Evolutionary conservation across 129 eudicot species (phyloP), one percentile per base, ranked within the genome.

Genomic region (Tagetes patula): DNA sequence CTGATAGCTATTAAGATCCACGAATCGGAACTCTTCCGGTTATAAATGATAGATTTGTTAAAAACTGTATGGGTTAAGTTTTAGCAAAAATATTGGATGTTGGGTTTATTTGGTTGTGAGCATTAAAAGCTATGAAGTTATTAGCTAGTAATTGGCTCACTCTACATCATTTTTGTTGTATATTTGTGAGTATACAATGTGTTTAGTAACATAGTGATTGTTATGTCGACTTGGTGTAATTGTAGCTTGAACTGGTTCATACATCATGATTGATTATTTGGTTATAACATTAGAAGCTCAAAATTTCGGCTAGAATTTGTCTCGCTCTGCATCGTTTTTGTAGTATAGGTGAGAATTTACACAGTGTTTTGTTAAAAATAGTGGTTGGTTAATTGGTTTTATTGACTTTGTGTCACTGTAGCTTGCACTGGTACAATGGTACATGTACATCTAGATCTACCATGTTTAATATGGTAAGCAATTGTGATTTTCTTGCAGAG

Each of bases 401-500:
- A 39, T 62, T 27, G 0, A n/a, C 30, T 27, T 65, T 3, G 50
- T n/a, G 48, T 40, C 2, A 13, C 41, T 36, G 67, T 37, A 61
- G 67, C 67, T 11, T 61, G 67, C 36, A 12, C n/a, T 50, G 32
- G 20, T 70, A 52, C 27, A 20, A 20, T 20, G 27, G 27, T 30
- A 52, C 11, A 50, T 40, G 56, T 2, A 43, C 8, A 10, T 6
- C 11, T 43, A 43, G 52, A 38, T 65, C 54, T 27, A 27, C 43
- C 2, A 6, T 36, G 63, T 32, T 10, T 61, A 2, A 30, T 50
- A 10, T 27, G 12, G 47, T 6, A 20, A 70, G 5, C 27, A 14
- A 14, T 39, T 54, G 67, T 11, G 43, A 4, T n/a, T 30, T 56
- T 75, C 27, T 79, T 77, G 80, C 7, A 69, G 52, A 12, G 41